Evolutionary conservation across 2,329 filamentous ascomycete species (phyloP).

Genomic region (Apiospora aurea): DNA sequence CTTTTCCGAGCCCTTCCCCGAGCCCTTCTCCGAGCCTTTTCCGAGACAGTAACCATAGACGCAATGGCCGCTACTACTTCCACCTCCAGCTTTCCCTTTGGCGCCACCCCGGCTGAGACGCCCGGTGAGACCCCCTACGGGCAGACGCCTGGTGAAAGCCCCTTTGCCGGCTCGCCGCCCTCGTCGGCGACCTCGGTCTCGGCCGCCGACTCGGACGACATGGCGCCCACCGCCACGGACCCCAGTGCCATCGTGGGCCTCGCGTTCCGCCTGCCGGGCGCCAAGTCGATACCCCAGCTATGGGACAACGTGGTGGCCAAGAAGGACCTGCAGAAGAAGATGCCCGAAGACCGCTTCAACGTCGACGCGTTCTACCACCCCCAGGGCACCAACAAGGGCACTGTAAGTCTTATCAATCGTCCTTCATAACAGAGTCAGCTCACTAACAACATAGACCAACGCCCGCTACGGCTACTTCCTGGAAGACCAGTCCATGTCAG

Average conservation of each 20-base stretch:
- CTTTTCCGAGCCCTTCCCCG: too few species aligned
- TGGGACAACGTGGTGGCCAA: conserved; percentile 40
- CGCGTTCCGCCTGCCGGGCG: conserved; percentile 38
- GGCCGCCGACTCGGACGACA: too few species aligned
- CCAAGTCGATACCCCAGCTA: conserved; percentile 35
- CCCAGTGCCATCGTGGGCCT: conserved; percentile 38
- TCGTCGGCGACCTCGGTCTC: too few species aligned
- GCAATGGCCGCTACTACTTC: too few species aligned
- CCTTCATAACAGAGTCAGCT: background rate
- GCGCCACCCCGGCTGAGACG: too few species aligned
- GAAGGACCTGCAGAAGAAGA: conserved; percentile 26
- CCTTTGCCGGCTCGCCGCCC: too few species aligned
- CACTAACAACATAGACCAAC: background rate
- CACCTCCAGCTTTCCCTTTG: too few species aligned
- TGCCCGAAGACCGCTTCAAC: conserved; percentile 44
- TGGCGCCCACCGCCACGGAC: background rate
- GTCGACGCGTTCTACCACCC: conserved; percentile 43
- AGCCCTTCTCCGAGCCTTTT: too few species aligned
- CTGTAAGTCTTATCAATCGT: background rate
- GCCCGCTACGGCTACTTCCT: background rate
- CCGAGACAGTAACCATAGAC: too few species aligned
- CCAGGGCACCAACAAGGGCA: conserved; percentile 42
- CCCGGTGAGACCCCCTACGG: too few species aligned
- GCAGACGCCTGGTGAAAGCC: too few species aligned
- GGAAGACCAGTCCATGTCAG: background rate